Conservation (phyloP, 2,329 filamentous ascomycete genomes). For the Alternaria dauci region DNA sequence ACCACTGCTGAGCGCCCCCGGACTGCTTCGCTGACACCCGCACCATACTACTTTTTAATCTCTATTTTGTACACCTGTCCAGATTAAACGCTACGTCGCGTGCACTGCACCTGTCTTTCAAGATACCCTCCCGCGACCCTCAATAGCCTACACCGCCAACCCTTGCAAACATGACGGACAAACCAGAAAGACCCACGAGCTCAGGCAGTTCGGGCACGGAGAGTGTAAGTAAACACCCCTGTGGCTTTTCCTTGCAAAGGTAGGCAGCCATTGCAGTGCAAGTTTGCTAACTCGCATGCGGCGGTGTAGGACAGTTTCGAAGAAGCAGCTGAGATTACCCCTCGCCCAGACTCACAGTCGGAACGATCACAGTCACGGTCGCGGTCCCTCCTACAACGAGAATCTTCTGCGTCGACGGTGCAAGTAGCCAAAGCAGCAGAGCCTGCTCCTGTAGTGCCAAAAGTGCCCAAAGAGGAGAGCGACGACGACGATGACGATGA, state of each 20-base stretch:
- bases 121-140: slow-evolving; percentile 13
- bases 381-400: slow-evolving; percentile 64
- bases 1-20: background rate
- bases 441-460: slow-evolving; percentile 32
- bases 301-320: slow-evolving; percentile 76
- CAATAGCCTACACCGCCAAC: slow-evolving; percentile 20
- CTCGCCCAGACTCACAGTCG: slow-evolving; percentile 53
- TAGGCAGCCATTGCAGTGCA: background rate
- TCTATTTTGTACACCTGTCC: slow-evolving; percentile 10
- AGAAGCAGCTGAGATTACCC: slow-evolving; percentile 73
- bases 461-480: slow-evolving; percentile 20
- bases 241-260: background rate
- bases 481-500: slow-evolving; percentile 23
- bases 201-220: slow-evolving; percentile 45
- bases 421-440: slow-evolving; percentile 35
- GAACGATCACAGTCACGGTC: slow-evolving; percentile 41
- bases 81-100: slow-evolving; percentile 12
- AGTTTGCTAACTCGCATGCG: slow-evolving; percentile 22
- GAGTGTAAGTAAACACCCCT: slow-evolving; percentile 28
- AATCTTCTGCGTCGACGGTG: slow-evolving; percentile 43
- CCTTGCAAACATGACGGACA: slow-evolving; percentile 32
- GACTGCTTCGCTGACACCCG: slow-evolving; percentile 5
- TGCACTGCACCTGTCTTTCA: slow-evolving; percentile 29
- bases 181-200: slow-evolving; percentile 40
- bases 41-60: slow-evolving; percentile 13